Conservation (phyloP, 1,284 basidiomycete genomes). For the Porogramme epimiltina region DNA sequence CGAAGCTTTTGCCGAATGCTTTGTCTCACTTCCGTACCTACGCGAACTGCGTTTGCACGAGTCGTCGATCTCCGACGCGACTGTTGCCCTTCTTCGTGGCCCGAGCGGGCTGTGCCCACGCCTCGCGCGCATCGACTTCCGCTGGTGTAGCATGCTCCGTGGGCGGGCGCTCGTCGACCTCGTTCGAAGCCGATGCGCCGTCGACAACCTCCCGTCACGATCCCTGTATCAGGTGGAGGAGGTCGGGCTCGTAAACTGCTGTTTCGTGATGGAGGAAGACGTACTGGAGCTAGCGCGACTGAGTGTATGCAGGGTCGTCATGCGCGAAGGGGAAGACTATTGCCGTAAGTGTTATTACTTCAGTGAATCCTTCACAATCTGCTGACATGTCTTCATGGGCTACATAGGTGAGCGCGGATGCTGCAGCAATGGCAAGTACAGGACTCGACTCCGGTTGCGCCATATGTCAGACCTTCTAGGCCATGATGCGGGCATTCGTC, state of each 20-base stretch:
- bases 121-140: conserved; percentile 52
- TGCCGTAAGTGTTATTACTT: conserved; percentile 48
- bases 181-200: conserved; percentile 41
- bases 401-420: conserved; percentile 46
- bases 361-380: conserved; percentile 5
- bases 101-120: conserved; percentile 48
- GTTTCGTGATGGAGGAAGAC: conserved; percentile 56
- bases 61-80: conserved; percentile 57
- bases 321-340: conserved; percentile 47
- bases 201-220: conserved; percentile 2
- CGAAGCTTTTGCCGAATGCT: conserved; percentile 42
- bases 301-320: conserved; percentile 52
- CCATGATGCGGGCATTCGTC: not conserved
- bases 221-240: conserved; percentile 37
- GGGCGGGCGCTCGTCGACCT: conserved; percentile 54
- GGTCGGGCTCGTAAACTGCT: conserved; percentile 61
- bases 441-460: conserved; percentile 26
- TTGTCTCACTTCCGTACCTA: conserved; percentile 42
- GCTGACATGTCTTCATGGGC: not conserved
- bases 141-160: conserved; percentile 61
- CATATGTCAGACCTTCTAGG: conserved; percentile 12
- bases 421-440: conserved; percentile 57
- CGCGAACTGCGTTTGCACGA: conserved; percentile 59
- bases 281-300: conserved; percentile 51
- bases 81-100: conserved; percentile 43